Conservation (phyloP, 805 yeast species). For the Saccharomycopsis malanga region DNA sequence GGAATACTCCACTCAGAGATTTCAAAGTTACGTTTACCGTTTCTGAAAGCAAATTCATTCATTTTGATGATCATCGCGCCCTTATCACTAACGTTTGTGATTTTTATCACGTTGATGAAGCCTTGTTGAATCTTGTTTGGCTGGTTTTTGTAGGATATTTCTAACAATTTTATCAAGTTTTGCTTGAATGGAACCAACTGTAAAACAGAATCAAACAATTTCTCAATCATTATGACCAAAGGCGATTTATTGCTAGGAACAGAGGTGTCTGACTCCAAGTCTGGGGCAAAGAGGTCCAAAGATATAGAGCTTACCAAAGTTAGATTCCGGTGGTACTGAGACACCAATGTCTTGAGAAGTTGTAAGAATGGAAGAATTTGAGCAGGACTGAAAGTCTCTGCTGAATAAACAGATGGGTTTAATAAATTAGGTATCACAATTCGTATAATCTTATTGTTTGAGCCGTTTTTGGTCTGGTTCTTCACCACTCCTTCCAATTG, state of each 20-base stretch:
- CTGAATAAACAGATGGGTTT: slow-evolving; percentile 68
- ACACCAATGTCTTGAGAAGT: slow-evolving; percentile 46
- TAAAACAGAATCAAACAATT: slow-evolving; percentile 56
- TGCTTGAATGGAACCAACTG: slow-evolving; percentile 79
- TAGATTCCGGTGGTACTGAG: slow-evolving; percentile 39
- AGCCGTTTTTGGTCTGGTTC: slow-evolving; percentile 26
- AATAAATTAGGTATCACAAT: slow-evolving; percentile 69
- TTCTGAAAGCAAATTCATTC: slow-evolving; percentile 80
- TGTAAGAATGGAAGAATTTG: slow-evolving; percentile 56
- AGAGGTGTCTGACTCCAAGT: neutral
- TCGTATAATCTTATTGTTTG: slow-evolving; percentile 45
- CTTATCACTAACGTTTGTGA: slow-evolving; percentile 64
- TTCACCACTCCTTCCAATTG: slow-evolving; percentile 41
- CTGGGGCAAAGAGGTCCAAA: slow-evolving; percentile 52
- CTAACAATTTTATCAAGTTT: slow-evolving; percentile 57
- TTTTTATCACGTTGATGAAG: slow-evolving; percentile 62
- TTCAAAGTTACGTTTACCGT: slow-evolving; percentile 76
- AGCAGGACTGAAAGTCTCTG: slow-evolving; percentile 38
- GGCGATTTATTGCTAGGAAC: slow-evolving; percentile 29
- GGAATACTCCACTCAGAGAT: slow-evolving; percentile 97
- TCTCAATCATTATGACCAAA: slow-evolving; percentile 48
- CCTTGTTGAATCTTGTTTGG: slow-evolving; percentile 83
- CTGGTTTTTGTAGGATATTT: slow-evolving; percentile 60
- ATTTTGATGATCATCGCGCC: slow-evolving; percentile 73
- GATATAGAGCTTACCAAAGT: slow-evolving; percentile 52